Evolutionary conservation across 495 filamentous ascomycete genomes (phyloP).

Genomic region (Terfezia boudieri): DNA sequence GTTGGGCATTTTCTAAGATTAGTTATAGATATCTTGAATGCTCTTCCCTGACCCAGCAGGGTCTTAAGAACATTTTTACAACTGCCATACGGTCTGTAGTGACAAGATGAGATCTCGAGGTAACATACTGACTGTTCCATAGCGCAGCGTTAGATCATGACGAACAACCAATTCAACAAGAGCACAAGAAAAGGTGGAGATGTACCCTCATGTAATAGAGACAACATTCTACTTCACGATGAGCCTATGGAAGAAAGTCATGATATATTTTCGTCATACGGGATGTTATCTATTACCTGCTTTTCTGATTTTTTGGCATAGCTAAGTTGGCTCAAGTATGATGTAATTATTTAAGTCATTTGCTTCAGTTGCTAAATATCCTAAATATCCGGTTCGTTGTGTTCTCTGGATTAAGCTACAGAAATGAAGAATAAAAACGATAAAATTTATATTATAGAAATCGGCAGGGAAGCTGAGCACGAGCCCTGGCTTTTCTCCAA

Average conservation of each 20-base stretch:
- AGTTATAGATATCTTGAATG: constrained; percentile 80
- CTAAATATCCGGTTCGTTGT: no score
- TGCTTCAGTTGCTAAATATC: no score
- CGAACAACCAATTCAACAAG: not conserved
- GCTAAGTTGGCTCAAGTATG: no score
- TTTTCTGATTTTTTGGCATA: no score
- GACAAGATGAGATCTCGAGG: not conserved
- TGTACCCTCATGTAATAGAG: not conserved
- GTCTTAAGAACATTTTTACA: constrained; percentile 93
- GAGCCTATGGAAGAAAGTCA: not conserved
- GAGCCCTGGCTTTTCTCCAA: no score
- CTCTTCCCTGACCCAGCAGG: constrained; percentile 89
- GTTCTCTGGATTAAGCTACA: no score
- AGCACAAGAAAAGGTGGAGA: not conserved
- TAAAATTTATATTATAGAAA: no score
- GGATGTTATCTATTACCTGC: no score
- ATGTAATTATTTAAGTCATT: no score
- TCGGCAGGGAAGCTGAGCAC: no score
- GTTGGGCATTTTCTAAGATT: not conserved
- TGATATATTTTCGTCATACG: not conserved
- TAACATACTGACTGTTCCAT: not conserved
- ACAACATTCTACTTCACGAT: not conserved
- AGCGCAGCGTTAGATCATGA: constrained; percentile 18
- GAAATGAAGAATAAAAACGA: no score
- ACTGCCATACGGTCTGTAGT: constrained; percentile 64